Evolutionary conservation across 768 basidiomycete species (phyloP).

Genomic region (Phallus indusiatus): DNA sequence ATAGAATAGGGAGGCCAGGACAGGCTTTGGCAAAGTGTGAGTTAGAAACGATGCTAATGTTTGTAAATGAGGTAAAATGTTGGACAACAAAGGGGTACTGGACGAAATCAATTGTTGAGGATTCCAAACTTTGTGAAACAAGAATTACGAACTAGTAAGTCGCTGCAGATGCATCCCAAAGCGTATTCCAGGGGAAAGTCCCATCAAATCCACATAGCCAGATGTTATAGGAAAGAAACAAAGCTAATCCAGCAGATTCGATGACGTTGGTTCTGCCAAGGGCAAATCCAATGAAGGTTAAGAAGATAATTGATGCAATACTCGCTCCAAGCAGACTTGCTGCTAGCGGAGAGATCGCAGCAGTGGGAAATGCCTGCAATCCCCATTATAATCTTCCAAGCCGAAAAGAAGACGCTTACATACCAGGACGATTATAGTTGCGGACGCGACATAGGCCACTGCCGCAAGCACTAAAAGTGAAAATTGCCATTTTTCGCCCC

Average conservation of each 20-base stretch:
- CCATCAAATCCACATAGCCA: slow-evolving; percentile 84
- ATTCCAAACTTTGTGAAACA: background rate
- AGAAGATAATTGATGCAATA: slow-evolving; percentile 79
- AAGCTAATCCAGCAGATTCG: slow-evolving; percentile 78
- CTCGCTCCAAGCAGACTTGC: slow-evolving; percentile 86
- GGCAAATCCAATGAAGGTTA: slow-evolving; percentile 86
- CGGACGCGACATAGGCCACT: slow-evolving; percentile 68
- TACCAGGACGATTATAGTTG: slow-evolving; percentile 79
- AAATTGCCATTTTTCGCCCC: slow-evolving; percentile 71
- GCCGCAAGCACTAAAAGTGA: slow-evolving; percentile 67
- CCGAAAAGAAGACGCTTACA: background rate
- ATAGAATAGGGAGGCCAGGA: slow-evolving; percentile 70
- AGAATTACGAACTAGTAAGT: slow-evolving; percentile 59
- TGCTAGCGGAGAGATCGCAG: slow-evolving; percentile 75
- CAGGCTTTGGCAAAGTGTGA: slow-evolving; percentile 79
- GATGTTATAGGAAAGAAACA: slow-evolving; percentile 84
- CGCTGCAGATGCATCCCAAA: slow-evolving; percentile 26
- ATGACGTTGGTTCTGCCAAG: slow-evolving; percentile 86
- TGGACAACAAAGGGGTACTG: slow-evolving; percentile 68
- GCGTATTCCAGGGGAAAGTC: slow-evolving; percentile 50
- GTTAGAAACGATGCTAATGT: slow-evolving; percentile 72
- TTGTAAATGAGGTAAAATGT: slow-evolving; percentile 74
- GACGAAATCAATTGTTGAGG: background rate
- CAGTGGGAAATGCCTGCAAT: slow-evolving; percentile 65
- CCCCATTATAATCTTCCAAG: background rate